Conservation (phyloP, 352 stramenopile genomes). For the Phytopythium aichiense region DNA sequence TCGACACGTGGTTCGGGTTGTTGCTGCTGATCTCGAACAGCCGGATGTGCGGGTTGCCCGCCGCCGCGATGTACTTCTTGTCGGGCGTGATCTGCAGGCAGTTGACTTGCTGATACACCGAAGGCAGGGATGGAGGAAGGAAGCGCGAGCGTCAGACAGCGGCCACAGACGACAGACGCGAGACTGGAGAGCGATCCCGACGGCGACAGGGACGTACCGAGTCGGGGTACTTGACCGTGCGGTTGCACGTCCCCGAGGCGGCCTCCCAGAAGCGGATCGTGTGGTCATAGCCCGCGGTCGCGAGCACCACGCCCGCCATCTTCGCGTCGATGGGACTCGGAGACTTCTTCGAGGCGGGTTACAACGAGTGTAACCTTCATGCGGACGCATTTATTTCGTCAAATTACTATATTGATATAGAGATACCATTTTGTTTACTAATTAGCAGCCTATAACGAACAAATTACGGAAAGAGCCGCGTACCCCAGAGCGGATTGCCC, state of each 20-base stretch:
- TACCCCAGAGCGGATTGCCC: neutral
- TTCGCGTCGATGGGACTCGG: no score
- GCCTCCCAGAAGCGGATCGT: slow-evolving; percentile 99
- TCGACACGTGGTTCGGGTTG: slow-evolving; percentile 94
- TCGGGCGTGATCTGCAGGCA: slow-evolving; percentile 96
- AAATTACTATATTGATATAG: no score
- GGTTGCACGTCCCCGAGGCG: slow-evolving; percentile 92
- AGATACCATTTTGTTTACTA: no score
- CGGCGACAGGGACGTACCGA: slow-evolving; percentile 47
- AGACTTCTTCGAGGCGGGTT: slow-evolving; percentile 1
- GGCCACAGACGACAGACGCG: neutral
- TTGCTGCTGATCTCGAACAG: slow-evolving; percentile 97
- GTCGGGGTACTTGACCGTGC: slow-evolving; percentile 95
- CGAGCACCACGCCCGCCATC: slow-evolving; percentile 93
- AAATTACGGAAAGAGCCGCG: no score
- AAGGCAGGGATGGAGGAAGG: no score
- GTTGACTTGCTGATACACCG: slow-evolving; percentile 94
- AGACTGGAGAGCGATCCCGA: no score
- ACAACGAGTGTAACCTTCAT: neutral
- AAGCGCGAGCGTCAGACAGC: neutral
- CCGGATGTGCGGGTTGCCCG: slow-evolving; percentile 96
- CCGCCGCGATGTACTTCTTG: slow-evolving; percentile 96
- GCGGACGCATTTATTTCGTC: no score
- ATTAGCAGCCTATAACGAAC: no score
- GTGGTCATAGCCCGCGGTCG: slow-evolving; percentile 97